Conservation (phyloP, 495 filamentous ascomycete genomes). For the Lentithecium fluviatile region DNA sequence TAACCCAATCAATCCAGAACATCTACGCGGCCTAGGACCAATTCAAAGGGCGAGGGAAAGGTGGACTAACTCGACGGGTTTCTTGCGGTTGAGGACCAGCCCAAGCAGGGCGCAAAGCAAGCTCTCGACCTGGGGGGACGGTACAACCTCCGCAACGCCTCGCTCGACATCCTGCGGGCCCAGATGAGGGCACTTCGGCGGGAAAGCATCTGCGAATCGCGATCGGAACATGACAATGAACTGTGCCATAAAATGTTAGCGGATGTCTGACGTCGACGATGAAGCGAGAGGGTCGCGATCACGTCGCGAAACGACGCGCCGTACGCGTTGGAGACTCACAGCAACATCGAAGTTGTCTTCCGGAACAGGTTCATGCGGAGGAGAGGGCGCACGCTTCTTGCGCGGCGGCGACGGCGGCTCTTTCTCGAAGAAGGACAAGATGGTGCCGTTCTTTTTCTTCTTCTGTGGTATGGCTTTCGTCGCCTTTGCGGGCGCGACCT, state of each 20-base stretch:
- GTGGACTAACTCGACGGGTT: constrained; percentile 88
- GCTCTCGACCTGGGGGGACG: constrained; percentile 80
- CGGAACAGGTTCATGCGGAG: constrained; percentile 82
- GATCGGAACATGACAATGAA: constrained; percentile 97
- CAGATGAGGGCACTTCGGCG: constrained; percentile 79
- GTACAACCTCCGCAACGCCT: constrained; percentile 72
- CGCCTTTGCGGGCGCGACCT: constrained; percentile 6
- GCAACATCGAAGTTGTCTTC: constrained; percentile 87
- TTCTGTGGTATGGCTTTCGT: constrained; percentile 16
- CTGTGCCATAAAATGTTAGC: constrained; percentile 50
- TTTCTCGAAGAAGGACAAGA: constrained; percentile 40
- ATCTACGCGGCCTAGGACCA: constrained; percentile 19
- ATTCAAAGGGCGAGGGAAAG: constrained; percentile 1
- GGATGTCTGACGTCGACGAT: not conserved
- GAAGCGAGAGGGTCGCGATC: constrained; percentile 16
- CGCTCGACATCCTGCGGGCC: constrained; percentile 93
- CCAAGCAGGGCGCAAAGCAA: constrained; percentile 86
- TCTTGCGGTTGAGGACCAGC: constrained; percentile 91
- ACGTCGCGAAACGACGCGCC: constrained; percentile 40
- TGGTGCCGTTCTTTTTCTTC: constrained; percentile 29
- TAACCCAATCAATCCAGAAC: not conserved
- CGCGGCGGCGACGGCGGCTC: constrained; percentile 63
- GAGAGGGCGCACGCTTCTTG: constrained; percentile 72
- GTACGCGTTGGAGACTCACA: constrained; percentile 56
- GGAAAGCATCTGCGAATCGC: constrained; percentile 85